Conservation (phyloP, 1,284 basidiomycete species). For the Cutaneotrichosporon mucoides region DNA sequence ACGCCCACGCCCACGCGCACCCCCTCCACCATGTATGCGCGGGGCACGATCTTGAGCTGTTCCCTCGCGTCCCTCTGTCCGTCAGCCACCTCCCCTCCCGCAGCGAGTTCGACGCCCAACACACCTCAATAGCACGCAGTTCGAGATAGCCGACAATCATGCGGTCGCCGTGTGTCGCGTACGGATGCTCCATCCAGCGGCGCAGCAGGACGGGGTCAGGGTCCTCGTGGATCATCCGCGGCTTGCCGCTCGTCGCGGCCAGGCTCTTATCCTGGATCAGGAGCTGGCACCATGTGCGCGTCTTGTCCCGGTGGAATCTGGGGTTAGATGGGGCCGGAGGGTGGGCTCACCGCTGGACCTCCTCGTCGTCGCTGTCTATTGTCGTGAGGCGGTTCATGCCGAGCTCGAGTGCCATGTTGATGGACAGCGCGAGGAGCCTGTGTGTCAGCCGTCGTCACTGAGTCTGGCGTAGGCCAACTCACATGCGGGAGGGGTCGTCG, state of each 20-base stretch:
- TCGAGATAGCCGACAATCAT: slow-evolving; percentile 5
- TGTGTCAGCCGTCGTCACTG: background rate
- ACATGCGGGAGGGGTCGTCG: slow-evolving; percentile 5
- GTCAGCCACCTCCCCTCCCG: background rate
- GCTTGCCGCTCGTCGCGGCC: background rate
- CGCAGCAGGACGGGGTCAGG: background rate
- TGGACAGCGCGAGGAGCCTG: slow-evolving; percentile 2
- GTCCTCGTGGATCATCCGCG: background rate
- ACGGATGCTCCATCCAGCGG: slow-evolving; percentile 3
- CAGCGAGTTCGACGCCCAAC: no score
- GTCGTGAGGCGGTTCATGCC: slow-evolving; percentile 5
- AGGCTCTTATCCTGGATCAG: slow-evolving; percentile 1
- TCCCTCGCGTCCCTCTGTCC: slow-evolving; percentile 2
- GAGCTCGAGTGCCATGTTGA: slow-evolving; percentile 8
- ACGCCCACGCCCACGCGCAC: background rate
- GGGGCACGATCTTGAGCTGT: background rate
- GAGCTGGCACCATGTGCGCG: slow-evolving; percentile 2
- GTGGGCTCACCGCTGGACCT: background rate
- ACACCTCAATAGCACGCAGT: slow-evolving; percentile 5
- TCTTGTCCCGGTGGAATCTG: slow-evolving; percentile 4
- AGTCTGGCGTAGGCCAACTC: background rate
- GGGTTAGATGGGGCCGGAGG: background rate
- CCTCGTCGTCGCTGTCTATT: slow-evolving; percentile 3
- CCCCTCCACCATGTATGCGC: slow-evolving; percentile 3
- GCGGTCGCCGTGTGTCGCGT: slow-evolving; percentile 1